Evolutionary conservation across 176 grass and related monocot species (phyloP).

Genomic region (Poa annua): DNA sequence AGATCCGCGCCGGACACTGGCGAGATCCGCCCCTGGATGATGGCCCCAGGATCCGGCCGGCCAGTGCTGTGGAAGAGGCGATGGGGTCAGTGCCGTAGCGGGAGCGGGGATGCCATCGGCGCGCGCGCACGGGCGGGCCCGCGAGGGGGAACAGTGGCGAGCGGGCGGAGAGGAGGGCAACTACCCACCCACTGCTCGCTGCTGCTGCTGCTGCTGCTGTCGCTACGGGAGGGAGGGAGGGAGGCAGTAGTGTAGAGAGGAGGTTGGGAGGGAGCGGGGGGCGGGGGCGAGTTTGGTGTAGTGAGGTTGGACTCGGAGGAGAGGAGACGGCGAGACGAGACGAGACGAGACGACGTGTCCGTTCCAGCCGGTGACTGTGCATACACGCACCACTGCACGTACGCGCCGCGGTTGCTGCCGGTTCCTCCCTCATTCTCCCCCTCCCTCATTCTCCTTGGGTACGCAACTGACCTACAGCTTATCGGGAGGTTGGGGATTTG

Average conservation of each 20-base stretch:
- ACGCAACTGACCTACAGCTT: too few relatives aligned
- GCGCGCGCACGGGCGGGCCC: not conserved
- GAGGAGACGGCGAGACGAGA: not conserved
- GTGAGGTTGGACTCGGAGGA: not conserved
- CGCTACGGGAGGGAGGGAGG: not conserved
- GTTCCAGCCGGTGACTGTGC: not conserved
- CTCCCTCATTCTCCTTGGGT: too few relatives aligned
- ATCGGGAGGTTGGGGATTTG: not conserved
- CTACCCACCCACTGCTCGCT: slow-evolving; percentile 34
- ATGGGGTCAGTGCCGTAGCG: slow-evolving; percentile 15
- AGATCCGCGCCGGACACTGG: slow-evolving; percentile 1
- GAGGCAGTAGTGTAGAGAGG: not conserved
- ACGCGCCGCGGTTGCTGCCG: slow-evolving; percentile 8
- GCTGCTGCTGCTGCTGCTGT: not conserved
- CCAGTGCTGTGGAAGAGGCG: not conserved
- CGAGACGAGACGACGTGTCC: not conserved
- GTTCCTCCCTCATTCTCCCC: not conserved
- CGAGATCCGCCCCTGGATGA: slow-evolving; percentile 26
- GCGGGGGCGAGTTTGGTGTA: slow-evolving; percentile 31
- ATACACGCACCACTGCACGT: not conserved
- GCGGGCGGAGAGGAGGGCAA: not conserved
- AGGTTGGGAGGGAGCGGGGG: not conserved
- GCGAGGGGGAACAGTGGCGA: not conserved
- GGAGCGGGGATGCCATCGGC: not conserved
- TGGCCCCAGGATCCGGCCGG: slow-evolving; percentile 1